These are phyloP conservation scores for Syzygium aqueum DNA, from an alignment of 345 rosid genomes.

Conservation along the genomic window DNA sequence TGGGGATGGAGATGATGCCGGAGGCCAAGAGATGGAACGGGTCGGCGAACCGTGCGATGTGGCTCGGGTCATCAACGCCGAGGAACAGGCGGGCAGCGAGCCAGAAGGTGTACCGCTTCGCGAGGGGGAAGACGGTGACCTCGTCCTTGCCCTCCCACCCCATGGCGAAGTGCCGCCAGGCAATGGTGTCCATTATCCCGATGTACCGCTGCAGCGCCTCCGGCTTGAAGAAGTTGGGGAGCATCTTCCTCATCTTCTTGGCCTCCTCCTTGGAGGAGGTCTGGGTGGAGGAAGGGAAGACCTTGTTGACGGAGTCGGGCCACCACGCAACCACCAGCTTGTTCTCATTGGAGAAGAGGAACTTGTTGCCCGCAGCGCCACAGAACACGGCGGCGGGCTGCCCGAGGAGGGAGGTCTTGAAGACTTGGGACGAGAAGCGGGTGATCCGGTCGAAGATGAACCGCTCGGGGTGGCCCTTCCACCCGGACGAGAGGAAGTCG, in stretches of 20 bases:
- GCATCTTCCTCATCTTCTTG: conserved; percentile 12
- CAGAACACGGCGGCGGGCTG: conserved; percentile 10
- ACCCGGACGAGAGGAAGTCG: conserved; percentile 5
- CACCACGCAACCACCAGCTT: conserved; percentile 11
- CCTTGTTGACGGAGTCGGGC: conserved; percentile 10
- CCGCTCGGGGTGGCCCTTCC: conserved; percentile 13
- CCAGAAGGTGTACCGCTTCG: conserved; percentile 12
- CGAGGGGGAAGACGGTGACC: conserved; percentile 9
- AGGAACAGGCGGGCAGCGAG: conserved; percentile 4
- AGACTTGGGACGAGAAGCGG: conserved; percentile 8
- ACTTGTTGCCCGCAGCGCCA: conserved; percentile 4
- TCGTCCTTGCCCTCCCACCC: conserved; percentile 10
- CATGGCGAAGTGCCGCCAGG: conserved; percentile 7
- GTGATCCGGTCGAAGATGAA: conserved; percentile 13
- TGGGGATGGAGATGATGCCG: conserved; percentile 11
- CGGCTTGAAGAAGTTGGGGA: conserved; percentile 6
- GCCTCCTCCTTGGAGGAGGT: conserved; percentile 14
- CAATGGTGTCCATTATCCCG: conserved; percentile 12
- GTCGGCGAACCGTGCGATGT: conserved; percentile 3
- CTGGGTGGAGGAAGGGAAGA: conserved; percentile 9
- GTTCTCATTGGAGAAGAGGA: conserved; percentile 15
- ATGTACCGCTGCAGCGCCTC: conserved; percentile 10
- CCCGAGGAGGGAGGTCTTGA: conserved; percentile 15
- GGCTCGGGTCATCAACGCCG: conserved; percentile 7
- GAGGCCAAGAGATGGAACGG: conserved; percentile 4